Evolutionary conservation across 2,329 filamentous ascomycete genomes (phyloP).

Genomic region (Myriosclerotinia scirpicola): DNA sequence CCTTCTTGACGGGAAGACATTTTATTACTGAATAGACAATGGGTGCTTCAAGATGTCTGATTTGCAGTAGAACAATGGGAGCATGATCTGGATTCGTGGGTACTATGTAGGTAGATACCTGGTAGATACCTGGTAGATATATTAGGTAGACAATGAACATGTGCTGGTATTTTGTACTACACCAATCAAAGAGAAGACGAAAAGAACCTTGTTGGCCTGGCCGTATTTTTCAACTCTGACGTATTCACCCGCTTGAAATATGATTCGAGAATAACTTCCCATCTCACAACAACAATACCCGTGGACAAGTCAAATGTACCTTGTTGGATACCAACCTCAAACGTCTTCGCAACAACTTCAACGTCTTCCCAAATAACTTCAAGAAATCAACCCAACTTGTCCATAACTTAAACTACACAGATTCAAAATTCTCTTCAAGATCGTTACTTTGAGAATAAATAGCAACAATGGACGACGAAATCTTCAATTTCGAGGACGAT

Average conservation of each 20-base stretch:
- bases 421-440: not conserved
- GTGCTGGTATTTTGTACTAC: not conserved
- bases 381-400: no score
- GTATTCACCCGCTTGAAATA: not conserved
- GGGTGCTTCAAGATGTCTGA: not conserved
- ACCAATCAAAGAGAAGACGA: not conserved
- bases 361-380: not conserved
- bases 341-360: not conserved
- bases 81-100: no score
- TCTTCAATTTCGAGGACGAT: constrained; percentile 10
- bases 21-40: not conserved
- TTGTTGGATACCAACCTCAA: not conserved
- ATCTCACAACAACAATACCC: not conserved
- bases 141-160: not conserved
- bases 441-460: not conserved
- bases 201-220: constrained; percentile 10
- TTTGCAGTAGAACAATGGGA: not conserved
- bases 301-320: not conserved
- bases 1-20: constrained; percentile 1
- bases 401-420: not conserved
- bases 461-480: not conserved
- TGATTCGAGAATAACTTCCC: not conserved
- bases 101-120: not conserved
- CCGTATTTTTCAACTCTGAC: not conserved
- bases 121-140: no score